Evolutionary conservation across 1,284 basidiomycete genomes (phyloP).

Genomic region (Ganoderma lucidum): DNA sequence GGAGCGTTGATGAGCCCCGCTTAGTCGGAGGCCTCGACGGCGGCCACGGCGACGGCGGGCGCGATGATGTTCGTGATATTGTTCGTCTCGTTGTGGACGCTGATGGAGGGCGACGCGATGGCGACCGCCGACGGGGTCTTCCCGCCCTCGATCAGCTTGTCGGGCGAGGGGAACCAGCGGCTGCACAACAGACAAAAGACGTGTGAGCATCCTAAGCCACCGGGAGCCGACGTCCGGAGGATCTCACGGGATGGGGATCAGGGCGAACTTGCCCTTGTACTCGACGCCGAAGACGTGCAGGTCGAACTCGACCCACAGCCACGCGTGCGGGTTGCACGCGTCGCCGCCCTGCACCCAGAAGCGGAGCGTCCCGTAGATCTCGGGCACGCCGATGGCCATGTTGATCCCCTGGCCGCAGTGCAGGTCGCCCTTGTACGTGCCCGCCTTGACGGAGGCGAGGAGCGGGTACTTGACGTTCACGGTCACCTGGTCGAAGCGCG

Average conservation of each 20-base stretch:
- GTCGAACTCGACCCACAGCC: slow-evolving; percentile 4
- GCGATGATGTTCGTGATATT: slow-evolving; percentile 3
- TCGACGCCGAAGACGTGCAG: not conserved
- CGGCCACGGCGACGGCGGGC: not conserved
- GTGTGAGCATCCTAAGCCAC: not conserved
- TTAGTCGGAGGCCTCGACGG: not conserved
- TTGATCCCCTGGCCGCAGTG: not conserved
- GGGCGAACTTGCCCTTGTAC: slow-evolving; percentile 1
- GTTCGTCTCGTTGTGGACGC: slow-evolving; percentile 6
- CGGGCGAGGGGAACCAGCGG: not conserved
- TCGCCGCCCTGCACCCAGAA: not conserved
- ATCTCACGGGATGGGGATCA: slow-evolving; percentile 1
- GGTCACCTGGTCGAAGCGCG: not conserved
- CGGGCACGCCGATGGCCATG: slow-evolving; percentile 2
- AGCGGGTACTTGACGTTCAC: slow-evolving; percentile 2
- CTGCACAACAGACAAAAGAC: not conserved
- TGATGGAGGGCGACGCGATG: not conserved
- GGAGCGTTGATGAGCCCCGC: not conserved
- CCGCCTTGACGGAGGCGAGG: not conserved
- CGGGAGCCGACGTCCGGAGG: no score
- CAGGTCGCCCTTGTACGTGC: not conserved
- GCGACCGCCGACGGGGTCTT: not conserved
- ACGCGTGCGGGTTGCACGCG: not conserved
- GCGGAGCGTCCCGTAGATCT: not conserved
- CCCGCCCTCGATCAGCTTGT: not conserved